Base-by-base conservation (phyloP, 805 yeast genomes). In the Starmerella apis region DNA sequence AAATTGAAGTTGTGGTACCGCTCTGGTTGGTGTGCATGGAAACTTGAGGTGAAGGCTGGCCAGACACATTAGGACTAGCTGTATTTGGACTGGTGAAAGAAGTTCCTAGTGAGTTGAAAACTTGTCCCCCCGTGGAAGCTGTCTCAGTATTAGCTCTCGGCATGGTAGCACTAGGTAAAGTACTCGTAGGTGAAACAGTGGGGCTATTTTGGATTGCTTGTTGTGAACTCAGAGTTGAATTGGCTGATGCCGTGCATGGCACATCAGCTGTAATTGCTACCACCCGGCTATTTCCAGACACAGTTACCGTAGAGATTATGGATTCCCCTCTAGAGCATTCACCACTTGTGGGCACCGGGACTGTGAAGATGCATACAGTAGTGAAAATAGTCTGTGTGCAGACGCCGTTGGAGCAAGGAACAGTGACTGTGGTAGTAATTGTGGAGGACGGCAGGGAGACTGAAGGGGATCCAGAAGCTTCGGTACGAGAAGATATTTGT, bases 331-430 rank as follows among this genome's bases (percentile, higher is more conserved):
- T 51, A 14, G 43, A 18, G 24, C 50, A 50, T 32, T 47, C 54
- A 19, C 39, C 36, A 4, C 23, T 32, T 7, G 48, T 47, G 1
- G 59, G 53, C 5, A 37, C 37, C 1, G 55, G 51, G 5, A 52
- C 42, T 1, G 55, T 45, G 24, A 47, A 45, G 10, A 31, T 13
- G 44, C 38, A 53, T 44, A 38, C 49, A 3, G 59, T 50, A 2
- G 51, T 46, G 27, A 31, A 50, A n/a, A 32, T 42, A 2, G 53
- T 41, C 16, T 47, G 32, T 1, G 37, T 23, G 37, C 59, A 56
- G 4, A 24, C 47, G 1, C 44, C 32, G 16, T 38, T 41, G 1
- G 55, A 48, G 48, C 60, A 57, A 1, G 59, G 57, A 24, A 56
- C 30, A 18, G 50, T 50, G 10, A 51, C 50, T 2, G 54, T 43